Percentiles rank a stretch among this genome's conserved stretches.
Evolutionary conservation across 176 grass and related monocot species (phyloP).

Genomic region (Typha latifolia): DNA sequence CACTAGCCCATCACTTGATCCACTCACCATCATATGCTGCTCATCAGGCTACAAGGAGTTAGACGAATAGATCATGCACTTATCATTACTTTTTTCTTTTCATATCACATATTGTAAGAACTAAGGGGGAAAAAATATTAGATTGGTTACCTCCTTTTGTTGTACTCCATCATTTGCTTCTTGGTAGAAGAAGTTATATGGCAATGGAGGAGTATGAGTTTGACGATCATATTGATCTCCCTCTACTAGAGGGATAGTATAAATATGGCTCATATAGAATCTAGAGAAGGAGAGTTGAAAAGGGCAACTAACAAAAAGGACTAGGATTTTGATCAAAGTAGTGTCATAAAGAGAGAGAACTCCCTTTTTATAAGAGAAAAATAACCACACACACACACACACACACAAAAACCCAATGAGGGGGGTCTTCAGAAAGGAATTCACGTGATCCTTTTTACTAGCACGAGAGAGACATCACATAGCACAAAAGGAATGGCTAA

Average conservation of each 20-base stretch:
- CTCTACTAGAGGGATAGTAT: conserved; percentile 54
- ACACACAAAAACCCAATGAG: conserved; percentile 21
- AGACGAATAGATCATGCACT: not conserved
- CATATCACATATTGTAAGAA: not conserved
- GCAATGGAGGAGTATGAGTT: conserved; percentile 27
- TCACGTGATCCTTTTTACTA: conserved; percentile 26
- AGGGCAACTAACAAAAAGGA: not conserved
- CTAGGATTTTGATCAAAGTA: no score
- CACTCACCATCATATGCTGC: conserved; percentile 40
- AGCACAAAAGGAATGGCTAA: conserved; percentile 27
- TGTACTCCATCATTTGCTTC: conserved; percentile 2
- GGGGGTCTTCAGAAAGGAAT: conserved; percentile 23
- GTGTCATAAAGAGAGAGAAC: not conserved
- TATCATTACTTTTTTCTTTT: not conserved
- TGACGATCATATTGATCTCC: conserved; percentile 52
- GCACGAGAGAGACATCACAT: conserved; percentile 14
- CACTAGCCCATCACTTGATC: conserved; percentile 19
- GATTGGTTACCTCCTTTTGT: not conserved
- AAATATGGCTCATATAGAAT: conserved; percentile 78
- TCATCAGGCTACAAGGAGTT: conserved; percentile 31
- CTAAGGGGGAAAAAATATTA: not conserved
- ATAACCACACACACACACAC: not conserved
- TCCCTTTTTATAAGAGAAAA: conserved; percentile 72
- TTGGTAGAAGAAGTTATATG: conserved; percentile 47
- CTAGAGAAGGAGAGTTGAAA: conserved; percentile 37